Percentiles rank a stretch among this genome's conserved stretches.
phyloP scores from a whole-genome alignment of 257 asterid species.

The Solanum habrochaites region DNA sequence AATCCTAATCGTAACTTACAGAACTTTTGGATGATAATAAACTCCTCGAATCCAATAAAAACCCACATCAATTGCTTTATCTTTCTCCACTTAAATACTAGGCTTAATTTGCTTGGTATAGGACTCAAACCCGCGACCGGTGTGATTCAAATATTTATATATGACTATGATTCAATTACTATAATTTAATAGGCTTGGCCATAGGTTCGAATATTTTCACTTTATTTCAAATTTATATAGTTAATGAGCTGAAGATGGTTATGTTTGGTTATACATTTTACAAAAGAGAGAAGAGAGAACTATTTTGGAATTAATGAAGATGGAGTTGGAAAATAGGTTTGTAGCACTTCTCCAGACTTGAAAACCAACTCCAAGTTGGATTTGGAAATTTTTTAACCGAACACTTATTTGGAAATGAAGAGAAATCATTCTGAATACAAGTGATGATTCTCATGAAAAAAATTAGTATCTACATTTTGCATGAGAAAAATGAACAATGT shows the following conservation, averaged over 20 bases:
- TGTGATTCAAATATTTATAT: background rate
- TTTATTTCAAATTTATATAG: background rate
- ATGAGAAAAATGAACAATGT: background rate
- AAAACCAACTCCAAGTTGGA: background rate
- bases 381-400: background rate
- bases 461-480: background rate
- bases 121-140: background rate
- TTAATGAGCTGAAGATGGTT: background rate
- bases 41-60: background rate
- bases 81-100: background rate
- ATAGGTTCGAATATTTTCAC: background rate
- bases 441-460: background rate
- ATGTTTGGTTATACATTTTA: background rate
- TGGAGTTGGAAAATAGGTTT: background rate
- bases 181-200: background rate
- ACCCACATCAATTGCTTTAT: background rate
- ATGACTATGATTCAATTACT: background rate
- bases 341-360: background rate
- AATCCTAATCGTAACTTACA: background rate
- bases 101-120: background rate
- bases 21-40: background rate
- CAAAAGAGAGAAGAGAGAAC: background rate
- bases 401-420: background rate
- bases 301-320: background rate
- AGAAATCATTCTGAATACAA: background rate